Conservation (phyloP, 2,329 filamentous ascomycete species). For the Trichoderma aggressivum region DNA sequence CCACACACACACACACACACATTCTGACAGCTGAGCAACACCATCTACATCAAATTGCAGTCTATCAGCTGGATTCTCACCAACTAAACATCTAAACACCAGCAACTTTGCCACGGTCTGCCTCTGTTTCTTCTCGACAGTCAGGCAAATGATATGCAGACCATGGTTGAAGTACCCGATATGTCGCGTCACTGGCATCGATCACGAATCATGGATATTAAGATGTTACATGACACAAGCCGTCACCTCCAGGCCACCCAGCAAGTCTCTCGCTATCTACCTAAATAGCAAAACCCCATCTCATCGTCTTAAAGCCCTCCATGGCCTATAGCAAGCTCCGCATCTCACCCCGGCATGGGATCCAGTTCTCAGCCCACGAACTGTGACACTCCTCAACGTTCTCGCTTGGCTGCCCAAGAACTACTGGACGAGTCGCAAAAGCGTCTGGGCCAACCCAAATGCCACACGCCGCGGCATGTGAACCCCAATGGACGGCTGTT, state of each 20-base stretch:
- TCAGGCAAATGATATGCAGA: not conserved
- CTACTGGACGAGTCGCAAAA: not conserved
- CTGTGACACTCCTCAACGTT: not conserved
- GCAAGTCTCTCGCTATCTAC: not conserved
- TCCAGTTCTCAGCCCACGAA: not conserved
- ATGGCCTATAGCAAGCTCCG: not conserved
- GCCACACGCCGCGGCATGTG: slow-evolving; percentile 3
- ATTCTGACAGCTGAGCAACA: not conserved
- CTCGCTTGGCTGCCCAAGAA: not conserved
- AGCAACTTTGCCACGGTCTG: not conserved
- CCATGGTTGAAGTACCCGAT: not conserved
- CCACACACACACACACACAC: not conserved
- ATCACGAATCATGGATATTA: not conserved
- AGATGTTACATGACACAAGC: no score
- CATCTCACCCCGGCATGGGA: not conserved
- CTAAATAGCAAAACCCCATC: not conserved
- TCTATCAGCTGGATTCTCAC: not conserved
- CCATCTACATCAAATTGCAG: not conserved
- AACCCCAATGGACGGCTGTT: slow-evolving; percentile 1
- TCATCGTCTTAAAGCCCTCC: not conserved
- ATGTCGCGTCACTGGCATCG: not conserved
- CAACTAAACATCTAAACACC: not conserved
- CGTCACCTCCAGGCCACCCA: not conserved
- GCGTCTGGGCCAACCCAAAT: slow-evolving; percentile 10
- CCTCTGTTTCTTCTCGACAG: not conserved